Conservation (phyloP, 2,329 filamentous ascomycete genomes). For the Hysterium pulicare region DNA sequence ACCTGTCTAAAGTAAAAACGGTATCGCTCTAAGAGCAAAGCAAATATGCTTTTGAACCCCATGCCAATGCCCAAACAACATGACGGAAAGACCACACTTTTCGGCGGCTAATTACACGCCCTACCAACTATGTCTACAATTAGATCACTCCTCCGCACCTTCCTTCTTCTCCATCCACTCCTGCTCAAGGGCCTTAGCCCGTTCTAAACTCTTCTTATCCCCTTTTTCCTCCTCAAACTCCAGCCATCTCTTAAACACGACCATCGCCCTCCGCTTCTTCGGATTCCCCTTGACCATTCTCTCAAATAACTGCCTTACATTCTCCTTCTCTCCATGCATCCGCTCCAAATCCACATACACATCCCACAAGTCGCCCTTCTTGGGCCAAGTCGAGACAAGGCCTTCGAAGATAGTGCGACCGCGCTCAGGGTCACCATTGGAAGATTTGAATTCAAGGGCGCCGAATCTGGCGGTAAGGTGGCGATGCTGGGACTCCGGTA, state of each 20-base stretch:
- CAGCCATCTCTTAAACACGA: conserved; percentile 89
- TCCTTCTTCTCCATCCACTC: conserved; percentile 60
- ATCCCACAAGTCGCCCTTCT: conserved; percentile 90
- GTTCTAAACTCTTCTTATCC: conserved; percentile 65
- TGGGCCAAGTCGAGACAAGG: conserved; percentile 77
- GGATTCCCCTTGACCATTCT: conserved; percentile 63
- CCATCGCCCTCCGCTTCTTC: conserved; percentile 78
- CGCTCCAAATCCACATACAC: conserved; percentile 82
- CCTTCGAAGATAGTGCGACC: conserved; percentile 94
- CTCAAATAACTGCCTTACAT: conserved; percentile 76
- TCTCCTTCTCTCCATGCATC: conserved; percentile 55
- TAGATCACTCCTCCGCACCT: conserved; percentile 6
- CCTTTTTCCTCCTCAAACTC: conserved; percentile 76
- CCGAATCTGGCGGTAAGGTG: conserved; percentile 83
- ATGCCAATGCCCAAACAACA: too few relatives aligned
- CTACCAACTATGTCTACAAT: too few relatives aligned
- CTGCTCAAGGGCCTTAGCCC: conserved; percentile 66
- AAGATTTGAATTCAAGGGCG: conserved; percentile 82
- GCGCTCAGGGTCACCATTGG: conserved; percentile 79
- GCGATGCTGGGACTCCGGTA: conserved; percentile 67
- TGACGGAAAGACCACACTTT: too few relatives aligned
- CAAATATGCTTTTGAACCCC: too few relatives aligned
- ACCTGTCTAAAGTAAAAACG: too few relatives aligned
- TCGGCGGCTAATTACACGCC: too few relatives aligned
- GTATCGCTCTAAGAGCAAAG: too few relatives aligned